Percentiles rank a stretch among this genome's conserved stretches.
Conservation (phyloP, 2,329 filamentous ascomycete genomes). For the Pseudogymnoascus destructans region DNA sequence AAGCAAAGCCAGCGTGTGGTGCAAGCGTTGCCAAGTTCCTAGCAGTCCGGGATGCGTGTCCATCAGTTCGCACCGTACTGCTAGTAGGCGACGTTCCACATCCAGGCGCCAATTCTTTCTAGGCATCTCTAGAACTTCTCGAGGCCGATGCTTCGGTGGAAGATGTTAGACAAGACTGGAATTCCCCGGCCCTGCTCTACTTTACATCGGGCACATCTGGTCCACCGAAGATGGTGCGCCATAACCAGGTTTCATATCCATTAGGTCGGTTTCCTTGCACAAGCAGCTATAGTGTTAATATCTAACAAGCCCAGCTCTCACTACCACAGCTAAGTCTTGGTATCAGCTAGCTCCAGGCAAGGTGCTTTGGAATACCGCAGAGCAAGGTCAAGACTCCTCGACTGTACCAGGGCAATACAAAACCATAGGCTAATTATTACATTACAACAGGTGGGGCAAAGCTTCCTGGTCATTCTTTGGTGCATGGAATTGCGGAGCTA, state of each 20-base stretch:
- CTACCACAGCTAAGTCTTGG: constrained; percentile 30
- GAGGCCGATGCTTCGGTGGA: constrained; percentile 20
- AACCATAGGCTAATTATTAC: not conserved
- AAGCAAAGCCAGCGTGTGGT: constrained; percentile 26
- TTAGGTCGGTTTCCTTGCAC: constrained; percentile 18
- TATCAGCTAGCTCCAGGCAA: constrained; percentile 27
- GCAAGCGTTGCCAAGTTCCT: constrained; percentile 27
- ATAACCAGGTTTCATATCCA: constrained; percentile 31
- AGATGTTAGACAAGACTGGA: constrained; percentile 12
- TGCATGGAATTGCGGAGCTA: constrained; percentile 30
- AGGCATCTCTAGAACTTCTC: constrained; percentile 18
- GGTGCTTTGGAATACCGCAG: constrained; percentile 30
- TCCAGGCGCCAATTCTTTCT: not conserved
- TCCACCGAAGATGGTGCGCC: constrained; percentile 30
- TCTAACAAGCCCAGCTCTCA: constrained; percentile 21
- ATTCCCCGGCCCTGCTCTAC: constrained; percentile 27
- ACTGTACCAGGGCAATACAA: not conserved
- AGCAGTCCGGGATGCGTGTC: constrained; percentile 23
- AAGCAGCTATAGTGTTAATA: not conserved
- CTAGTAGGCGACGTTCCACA: constrained; percentile 19
- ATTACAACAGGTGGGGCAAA: constrained; percentile 28
- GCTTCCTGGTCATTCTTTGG: constrained; percentile 31
- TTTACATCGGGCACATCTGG: constrained; percentile 31
- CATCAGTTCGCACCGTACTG: constrained; percentile 26
- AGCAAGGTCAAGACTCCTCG: constrained; percentile 24